phyloP scores from a whole-genome alignment of 257 asterid genomes.

The Pogostemon cablin region DNA sequence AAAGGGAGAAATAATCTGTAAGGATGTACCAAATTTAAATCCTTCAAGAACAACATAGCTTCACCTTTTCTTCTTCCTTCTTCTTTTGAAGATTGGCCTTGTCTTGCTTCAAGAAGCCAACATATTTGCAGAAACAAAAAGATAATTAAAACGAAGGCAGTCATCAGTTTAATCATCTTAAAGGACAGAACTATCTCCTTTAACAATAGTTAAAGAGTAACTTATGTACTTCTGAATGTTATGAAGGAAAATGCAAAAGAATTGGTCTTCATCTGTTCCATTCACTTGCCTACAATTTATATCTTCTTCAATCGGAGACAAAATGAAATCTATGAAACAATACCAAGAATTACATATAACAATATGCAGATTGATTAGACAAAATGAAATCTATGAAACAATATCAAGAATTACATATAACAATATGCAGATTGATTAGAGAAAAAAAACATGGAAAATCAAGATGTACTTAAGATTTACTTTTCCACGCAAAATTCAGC shows the following conservation, averaged over 20 bases:
- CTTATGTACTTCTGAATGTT: neutral
- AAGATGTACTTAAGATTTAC: neutral
- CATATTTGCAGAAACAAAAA: neutral
- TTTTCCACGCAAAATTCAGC: neutral
- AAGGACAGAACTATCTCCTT: neutral
- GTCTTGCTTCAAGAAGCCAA: conserved; percentile 50
- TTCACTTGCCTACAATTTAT: neutral
- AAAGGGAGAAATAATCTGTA: neutral
- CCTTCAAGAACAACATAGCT: neutral
- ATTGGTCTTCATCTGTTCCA: neutral
- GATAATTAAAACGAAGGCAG: neutral
- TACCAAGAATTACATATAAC: neutral
- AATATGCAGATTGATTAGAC: neutral
- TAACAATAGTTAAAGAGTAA: neutral
- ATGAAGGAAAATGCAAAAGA: neutral
- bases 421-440: neutral
- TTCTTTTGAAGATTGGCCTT: conserved; percentile 72
- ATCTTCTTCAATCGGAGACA: neutral
- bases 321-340: too few species aligned
- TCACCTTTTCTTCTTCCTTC: conserved; percentile 90
- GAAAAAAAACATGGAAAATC: neutral
- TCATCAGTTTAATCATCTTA: neutral
- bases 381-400: too few species aligned
- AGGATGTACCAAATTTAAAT: neutral
- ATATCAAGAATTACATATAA: neutral